Percentiles rank a stretch among this genome's conserved stretches.
These are phyloP conservation scores for Daldinia eschscholtzii DNA, from an alignment of 2,329 filamentous ascomycete species.

Conservation along the genomic window DNA sequence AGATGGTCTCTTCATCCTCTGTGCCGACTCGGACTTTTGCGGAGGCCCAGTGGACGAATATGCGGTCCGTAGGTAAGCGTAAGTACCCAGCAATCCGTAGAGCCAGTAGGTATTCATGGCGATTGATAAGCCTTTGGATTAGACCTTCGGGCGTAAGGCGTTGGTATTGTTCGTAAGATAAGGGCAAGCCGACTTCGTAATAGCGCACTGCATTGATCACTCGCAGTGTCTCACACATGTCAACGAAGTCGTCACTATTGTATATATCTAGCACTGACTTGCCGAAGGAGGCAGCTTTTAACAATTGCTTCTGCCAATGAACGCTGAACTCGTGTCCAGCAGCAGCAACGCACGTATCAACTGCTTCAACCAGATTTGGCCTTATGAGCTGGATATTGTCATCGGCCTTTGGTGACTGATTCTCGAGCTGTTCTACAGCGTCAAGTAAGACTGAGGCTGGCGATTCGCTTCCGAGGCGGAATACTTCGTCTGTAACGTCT, in stretches of 20 bases:
- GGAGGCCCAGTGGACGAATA: constrained; percentile 97
- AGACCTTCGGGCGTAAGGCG: constrained; percentile 89
- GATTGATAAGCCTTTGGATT: constrained; percentile 86
- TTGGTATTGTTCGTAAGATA: constrained; percentile 95
- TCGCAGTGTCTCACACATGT: constrained; percentile 94
- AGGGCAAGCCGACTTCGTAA: constrained; percentile 88
- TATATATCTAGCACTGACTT: constrained; percentile 98
- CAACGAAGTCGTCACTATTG: constrained; percentile 98
- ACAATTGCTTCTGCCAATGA: constrained; percentile 92
- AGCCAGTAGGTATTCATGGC: constrained; percentile 91
- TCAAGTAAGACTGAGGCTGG: constrained; percentile 93
- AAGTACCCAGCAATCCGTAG: constrained; percentile 90
- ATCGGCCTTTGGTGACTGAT: constrained; percentile 95
- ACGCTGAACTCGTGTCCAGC: constrained; percentile 91
- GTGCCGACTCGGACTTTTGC: constrained; percentile 89
- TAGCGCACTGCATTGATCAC: constrained; percentile 93
- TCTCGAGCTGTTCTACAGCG: constrained; percentile 89
- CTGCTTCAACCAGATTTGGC: constrained; percentile 87
- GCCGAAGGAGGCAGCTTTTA: constrained; percentile 97
- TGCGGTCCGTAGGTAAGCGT: constrained; percentile 85
- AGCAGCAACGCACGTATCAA: constrained; percentile 92
- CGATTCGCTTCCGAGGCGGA: constrained; percentile 87
- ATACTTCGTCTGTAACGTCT: constrained; percentile 86
- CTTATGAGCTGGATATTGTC: constrained; percentile 97
- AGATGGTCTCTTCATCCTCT: constrained; percentile 90